Evolutionary conservation across 2,329 filamentous ascomycete species (phyloP).

Genomic region (Fusarium odoratissimum): DNA sequence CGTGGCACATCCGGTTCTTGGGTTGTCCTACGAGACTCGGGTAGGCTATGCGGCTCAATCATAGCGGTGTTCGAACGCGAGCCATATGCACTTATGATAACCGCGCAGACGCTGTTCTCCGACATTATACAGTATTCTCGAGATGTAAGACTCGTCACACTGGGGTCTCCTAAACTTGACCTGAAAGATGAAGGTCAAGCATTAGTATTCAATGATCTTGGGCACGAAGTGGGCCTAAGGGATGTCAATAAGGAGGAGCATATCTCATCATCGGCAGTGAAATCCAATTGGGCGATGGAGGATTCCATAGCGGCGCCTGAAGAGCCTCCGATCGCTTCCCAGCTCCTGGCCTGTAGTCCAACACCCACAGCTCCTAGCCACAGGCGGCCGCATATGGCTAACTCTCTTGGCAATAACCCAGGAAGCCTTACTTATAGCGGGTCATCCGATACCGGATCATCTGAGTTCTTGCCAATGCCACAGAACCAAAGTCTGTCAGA

Average conservation of each 20-base stretch:
- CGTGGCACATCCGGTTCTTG: background rate
- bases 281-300: background rate
- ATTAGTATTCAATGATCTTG: background rate
- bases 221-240: background rate
- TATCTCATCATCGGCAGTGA: too few relatives aligned
- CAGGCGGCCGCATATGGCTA: background rate
- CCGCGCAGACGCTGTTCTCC: background rate
- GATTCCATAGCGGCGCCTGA: background rate
- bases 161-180: background rate
- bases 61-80: background rate
- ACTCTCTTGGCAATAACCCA: background rate
- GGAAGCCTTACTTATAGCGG: background rate
- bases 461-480: too few relatives aligned
- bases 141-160: background rate
- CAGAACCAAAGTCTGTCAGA: too few relatives aligned
- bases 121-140: background rate
- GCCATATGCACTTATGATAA: background rate
- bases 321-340: background rate
- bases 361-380: background rate
- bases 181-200: background rate
- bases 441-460: too few relatives aligned
- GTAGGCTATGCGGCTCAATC: background rate
- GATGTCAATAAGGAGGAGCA: background rate
- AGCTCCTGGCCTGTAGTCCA: too few relatives aligned
- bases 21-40: background rate